Conservation (phyloP, 345 rosid species). For the Camelina neglecta region DNA sequence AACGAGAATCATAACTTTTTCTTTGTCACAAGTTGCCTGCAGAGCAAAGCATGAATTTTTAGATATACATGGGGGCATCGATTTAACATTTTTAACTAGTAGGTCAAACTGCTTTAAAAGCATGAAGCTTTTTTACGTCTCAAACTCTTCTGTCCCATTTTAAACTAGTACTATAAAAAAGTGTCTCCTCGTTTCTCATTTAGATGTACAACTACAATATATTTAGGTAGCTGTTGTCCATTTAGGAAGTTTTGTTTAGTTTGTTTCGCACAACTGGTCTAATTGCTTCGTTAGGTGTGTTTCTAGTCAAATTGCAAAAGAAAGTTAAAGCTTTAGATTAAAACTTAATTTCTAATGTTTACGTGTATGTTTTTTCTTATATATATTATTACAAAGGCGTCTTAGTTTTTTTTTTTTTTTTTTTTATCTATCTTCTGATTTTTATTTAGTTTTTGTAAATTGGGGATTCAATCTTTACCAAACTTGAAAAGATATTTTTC, state of each 20-base stretch:
- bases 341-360: neutral
- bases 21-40: slow-evolving; percentile 7
- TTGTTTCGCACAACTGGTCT: neutral
- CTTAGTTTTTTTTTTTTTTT: neutral
- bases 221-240: slow-evolving; percentile 1
- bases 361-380: slow-evolving; percentile 7
- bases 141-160: neutral
- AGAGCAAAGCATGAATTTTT: neutral
- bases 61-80: neutral
- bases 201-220: neutral
- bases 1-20: neutral
- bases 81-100: neutral
- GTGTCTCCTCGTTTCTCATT: neutral
- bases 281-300: neutral
- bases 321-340: slow-evolving; percentile 2
- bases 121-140: neutral
- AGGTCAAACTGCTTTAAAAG: neutral
- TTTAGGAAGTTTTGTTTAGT: neutral
- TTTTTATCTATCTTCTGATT: neutral
- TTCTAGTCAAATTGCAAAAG: slow-evolving; percentile 19
- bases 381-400: neutral
- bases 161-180: neutral
- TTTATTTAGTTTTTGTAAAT: neutral
- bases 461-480: neutral
- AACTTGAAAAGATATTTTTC: slow-evolving; percentile 14